Evolutionary conservation across 2,329 filamentous ascomycete species (phyloP).

Genomic region (Alternaria sp.): DNA sequence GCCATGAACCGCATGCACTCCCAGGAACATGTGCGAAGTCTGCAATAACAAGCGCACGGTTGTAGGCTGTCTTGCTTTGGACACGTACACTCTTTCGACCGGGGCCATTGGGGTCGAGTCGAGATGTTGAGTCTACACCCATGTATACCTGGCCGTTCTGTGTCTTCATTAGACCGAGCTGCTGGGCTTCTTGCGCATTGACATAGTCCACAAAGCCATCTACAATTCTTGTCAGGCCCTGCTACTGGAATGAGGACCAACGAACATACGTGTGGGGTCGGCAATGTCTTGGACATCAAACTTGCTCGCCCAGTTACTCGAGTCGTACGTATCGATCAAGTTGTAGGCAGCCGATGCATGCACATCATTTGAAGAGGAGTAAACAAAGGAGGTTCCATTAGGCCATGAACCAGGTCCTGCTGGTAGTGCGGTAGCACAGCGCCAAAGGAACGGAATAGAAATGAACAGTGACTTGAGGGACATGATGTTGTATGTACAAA

Average conservation of each 20-base stretch:
- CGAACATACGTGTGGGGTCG: slow-evolving; percentile 46
- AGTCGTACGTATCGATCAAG: slow-evolving; percentile 49
- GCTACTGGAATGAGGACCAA: neutral
- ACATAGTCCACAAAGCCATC: slow-evolving; percentile 53
- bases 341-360: slow-evolving; percentile 33
- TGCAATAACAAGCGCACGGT: slow-evolving; percentile 50
- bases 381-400: slow-evolving; percentile 28
- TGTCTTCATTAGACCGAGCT: slow-evolving; percentile 43
- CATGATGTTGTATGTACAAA: slow-evolving; percentile 22
- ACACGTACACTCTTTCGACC: slow-evolving; percentile 51
- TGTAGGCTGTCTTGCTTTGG: slow-evolving; percentile 50
- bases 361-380: slow-evolving; percentile 19
- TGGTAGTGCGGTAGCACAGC: slow-evolving; percentile 29
- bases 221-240: slow-evolving; percentile 6
- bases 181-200: slow-evolving; percentile 42
- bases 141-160: slow-evolving; percentile 51
- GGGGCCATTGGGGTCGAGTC: slow-evolving; percentile 43
- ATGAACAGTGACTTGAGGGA: slow-evolving; percentile 23
- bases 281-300: slow-evolving; percentile 48
- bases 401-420: slow-evolving; percentile 36
- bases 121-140: slow-evolving; percentile 46
- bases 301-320: slow-evolving; percentile 50
- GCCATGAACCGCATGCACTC: slow-evolving; percentile 51
- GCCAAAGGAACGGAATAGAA: slow-evolving; percentile 33
- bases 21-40: slow-evolving; percentile 53